Base-by-base conservation (phyloP, 2,329 filamentous ascomycete species). In the Phyllosticta ampelicida region DNA sequence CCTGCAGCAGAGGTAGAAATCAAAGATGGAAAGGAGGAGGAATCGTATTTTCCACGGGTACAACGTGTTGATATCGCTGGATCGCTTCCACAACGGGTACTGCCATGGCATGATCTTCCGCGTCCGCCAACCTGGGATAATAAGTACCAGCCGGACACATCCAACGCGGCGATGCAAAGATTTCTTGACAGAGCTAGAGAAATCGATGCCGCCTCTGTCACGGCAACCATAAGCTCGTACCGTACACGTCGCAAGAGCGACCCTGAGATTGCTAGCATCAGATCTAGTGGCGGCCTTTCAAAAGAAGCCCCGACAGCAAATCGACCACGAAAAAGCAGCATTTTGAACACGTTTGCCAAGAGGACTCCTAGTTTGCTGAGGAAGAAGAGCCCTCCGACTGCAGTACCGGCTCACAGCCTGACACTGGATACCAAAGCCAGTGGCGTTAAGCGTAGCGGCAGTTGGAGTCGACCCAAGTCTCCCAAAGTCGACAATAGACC, bases 141-240 rank as follows among this genome's bases (percentile, higher is more conserved):
- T 11, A 65, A 64, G 28, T 74, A 73, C 60, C 80, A 82, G 61
- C 79, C 79, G n/a, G 66, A 68, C 48, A 80, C 74, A 9, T 80
- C 80, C 0, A 79, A 75, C 63, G 77, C 75, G 48, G 80, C 80
- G n/a, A 82, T 82, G 66, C 72, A 75, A 68, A 73, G 75, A 48
- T 83, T 77, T 63, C 67, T 73, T 29, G 70, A 73, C 62, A 74
- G 76, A 53, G 77, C 77, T 3, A 75, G 73, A 51, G 78, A 81
- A 56, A 70, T 79, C 16, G 80, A 83, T 54, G 76, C 75, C 9
- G 73, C 76, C 51, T 83, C 80, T 13, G 74, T 80, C 52, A 79
- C 83, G 13, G 86, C 86, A 18, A 89, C 86, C 0, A 84, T 86
- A 77, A 86, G 86, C 16, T 89, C 86, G 1, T 79, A 82, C 6